These are phyloP conservation scores for Spirogloea muscicola DNA, from an alignment of 139 green algal genomes.

Conservation along the genomic window DNA sequence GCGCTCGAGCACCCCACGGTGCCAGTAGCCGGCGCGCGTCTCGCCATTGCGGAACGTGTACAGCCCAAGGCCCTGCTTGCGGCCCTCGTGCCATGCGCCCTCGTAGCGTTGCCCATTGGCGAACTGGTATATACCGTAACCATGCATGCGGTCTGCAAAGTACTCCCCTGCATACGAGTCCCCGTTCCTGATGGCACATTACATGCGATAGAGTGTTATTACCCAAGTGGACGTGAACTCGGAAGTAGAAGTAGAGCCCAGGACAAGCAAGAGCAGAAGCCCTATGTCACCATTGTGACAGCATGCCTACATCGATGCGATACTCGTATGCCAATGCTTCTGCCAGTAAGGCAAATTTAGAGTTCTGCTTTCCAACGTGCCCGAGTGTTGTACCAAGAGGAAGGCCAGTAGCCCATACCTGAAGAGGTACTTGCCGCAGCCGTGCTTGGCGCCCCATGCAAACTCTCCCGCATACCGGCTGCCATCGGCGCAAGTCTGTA, in stretches of 20 bases:
- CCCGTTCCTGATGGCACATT: conserved; percentile 38
- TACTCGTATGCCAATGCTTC: background rate
- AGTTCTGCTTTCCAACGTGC: too few species aligned
- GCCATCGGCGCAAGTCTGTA: conserved; percentile 43
- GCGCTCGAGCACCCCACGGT: conserved; percentile 31
- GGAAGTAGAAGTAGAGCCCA: too few species aligned
- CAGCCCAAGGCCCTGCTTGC: conserved; percentile 39
- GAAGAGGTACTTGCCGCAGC: conserved; percentile 44
- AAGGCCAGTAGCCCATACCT: too few species aligned
- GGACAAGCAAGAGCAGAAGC: too few species aligned
- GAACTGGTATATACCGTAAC: conserved; percentile 36
- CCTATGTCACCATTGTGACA: too few species aligned
- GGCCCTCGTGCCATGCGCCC: conserved; percentile 42
- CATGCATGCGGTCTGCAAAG: conserved; percentile 39
- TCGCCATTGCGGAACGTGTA: conserved; percentile 47
- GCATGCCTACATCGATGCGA: background rate
- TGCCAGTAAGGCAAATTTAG: too few species aligned
- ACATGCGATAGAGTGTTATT: too few species aligned
- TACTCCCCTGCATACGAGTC: conserved; percentile 41
- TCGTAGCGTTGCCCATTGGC: conserved; percentile 42
- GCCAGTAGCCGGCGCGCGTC: conserved; percentile 33
- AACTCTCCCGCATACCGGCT: conserved; percentile 45
- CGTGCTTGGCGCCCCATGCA: conserved; percentile 40
- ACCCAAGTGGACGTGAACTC: too few species aligned
- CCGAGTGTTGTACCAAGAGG: too few species aligned